A percentile compares a stretch with the other conserved stretches of the same genome.
These are phyloP conservation scores for Clavariopsis aquatica DNA, from an alignment of 495 filamentous ascomycete species.

Conservation along the genomic window DNA sequence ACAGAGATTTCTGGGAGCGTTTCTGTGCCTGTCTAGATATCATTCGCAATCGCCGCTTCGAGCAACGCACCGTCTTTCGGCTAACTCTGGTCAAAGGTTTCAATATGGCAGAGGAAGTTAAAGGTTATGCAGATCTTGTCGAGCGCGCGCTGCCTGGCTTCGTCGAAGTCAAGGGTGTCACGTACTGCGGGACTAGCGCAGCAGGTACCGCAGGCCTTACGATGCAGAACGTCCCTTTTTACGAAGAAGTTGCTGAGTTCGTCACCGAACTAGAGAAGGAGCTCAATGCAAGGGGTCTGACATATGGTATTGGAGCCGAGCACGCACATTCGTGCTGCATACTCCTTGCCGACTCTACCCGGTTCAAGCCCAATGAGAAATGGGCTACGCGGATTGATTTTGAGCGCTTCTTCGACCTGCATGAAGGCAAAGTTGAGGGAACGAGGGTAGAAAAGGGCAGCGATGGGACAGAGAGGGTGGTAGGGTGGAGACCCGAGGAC, in stretches of 20 bases:
- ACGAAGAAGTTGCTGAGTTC: slow-evolving; percentile 80
- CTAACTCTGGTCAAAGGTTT: slow-evolving; percentile 95
- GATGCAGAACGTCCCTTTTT: slow-evolving; percentile 96
- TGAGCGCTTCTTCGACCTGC: slow-evolving; percentile 78
- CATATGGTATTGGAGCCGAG: slow-evolving; percentile 90
- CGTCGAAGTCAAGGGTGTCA: slow-evolving; percentile 94
- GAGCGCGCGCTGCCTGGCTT: slow-evolving; percentile 83
- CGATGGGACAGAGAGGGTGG: slow-evolving; percentile 63
- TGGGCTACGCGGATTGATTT: slow-evolving; percentile 96
- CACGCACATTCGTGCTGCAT: slow-evolving; percentile 94
- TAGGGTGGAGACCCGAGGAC: slow-evolving; percentile 78
- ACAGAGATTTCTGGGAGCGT: slow-evolving; percentile 96
- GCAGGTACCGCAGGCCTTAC: slow-evolving; percentile 78
- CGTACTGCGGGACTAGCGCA: slow-evolving; percentile 88
- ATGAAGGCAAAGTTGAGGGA: slow-evolving; percentile 70
- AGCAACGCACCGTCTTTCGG: slow-evolving; percentile 90
- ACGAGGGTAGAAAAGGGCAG: slow-evolving; percentile 84
- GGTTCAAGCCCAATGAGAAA: slow-evolving; percentile 71
- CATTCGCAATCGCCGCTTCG: slow-evolving; percentile 73
- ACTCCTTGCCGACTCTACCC: slow-evolving; percentile 69
- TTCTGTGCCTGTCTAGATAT: slow-evolving; percentile 90
- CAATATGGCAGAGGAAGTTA: slow-evolving; percentile 89
- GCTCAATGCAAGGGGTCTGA: slow-evolving; percentile 65
- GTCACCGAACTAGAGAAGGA: slow-evolving; percentile 69
- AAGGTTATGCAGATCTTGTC: slow-evolving; percentile 87